Base-by-base conservation (phyloP, 208 protist species). In the Herpetomonas samuelpessoai region DNA sequence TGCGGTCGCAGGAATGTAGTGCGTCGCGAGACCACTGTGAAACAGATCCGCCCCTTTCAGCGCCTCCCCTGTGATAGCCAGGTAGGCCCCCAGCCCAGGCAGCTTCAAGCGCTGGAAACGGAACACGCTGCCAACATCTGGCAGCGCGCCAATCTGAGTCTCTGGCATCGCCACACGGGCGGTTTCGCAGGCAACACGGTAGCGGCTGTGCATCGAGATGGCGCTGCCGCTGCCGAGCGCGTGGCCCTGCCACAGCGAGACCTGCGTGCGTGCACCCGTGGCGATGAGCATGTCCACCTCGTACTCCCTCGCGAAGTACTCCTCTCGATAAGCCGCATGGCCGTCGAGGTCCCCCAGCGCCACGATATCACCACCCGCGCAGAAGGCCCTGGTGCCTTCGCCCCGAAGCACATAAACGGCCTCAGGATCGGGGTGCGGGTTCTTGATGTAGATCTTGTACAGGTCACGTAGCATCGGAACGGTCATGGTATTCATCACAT, bases 121-220 rank as follows among this genome's bases (percentile, higher is more conserved):
- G 57, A 71, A 90, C 19, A 67, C 73, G n/a, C 68, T 81, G 38
- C 79, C 84, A 16, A 91, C 72, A 53, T 93, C 86, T 39, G 79
- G 78, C 38, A 78, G 74, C 3, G 79, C 57, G 18, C 89, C 89
- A 70, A 93, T 88, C 44, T 68, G 63, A 29, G 77, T 88, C 61
- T 95, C 89, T 1, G 89, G 89, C 86, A 95, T 93, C 24, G 89
- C 91, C 68, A 94, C 91, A 0, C 58, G 41, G 14, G 87, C 80
- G 19, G 68, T 80, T 49, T 93, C 88, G 59, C 79, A 93, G 46
- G 79, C 81, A 28, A 96, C 77, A 21, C 91, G 80, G 49, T 88
- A 76, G 1, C 65, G 71, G 1, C 87, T 76, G 46, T 93, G 86
- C 18, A 93, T 22, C 10, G 83, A 89, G 16, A 95, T 41, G 12